These are phyloP conservation scores for Amanita jacksonii DNA, from an alignment of 768 basidiomycete species.

Conservation along the genomic window DNA sequence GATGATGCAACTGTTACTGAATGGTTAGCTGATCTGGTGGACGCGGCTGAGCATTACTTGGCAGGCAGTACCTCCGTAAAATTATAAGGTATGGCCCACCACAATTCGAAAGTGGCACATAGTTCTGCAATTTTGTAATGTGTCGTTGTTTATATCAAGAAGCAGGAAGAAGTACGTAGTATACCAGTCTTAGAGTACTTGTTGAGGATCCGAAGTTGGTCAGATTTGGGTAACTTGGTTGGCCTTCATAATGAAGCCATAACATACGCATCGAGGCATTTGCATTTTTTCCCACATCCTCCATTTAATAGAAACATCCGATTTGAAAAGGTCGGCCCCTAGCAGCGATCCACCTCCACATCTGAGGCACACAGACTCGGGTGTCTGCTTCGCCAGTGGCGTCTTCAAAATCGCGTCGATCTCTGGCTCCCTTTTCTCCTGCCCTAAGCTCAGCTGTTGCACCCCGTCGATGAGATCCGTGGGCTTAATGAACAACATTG, in stretches of 20 bases:
- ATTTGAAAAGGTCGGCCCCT: slow-evolving; percentile 18
- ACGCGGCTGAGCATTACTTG: slow-evolving; percentile 24
- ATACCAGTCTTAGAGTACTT: no score
- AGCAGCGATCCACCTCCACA: slow-evolving; percentile 54
- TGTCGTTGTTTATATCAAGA: no score
- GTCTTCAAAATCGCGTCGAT: slow-evolving; percentile 64
- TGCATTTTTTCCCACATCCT: slow-evolving; percentile 57
- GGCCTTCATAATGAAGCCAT: slow-evolving; percentile 39
- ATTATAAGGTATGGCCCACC: no score
- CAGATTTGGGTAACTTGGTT: background rate
- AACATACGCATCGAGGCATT: slow-evolving; percentile 57
- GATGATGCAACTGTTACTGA: slow-evolving; percentile 29
- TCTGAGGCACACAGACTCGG: slow-evolving; percentile 42
- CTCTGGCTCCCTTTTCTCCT: slow-evolving; percentile 25
- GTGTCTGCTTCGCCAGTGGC: slow-evolving; percentile 28
- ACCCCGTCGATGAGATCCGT: slow-evolving; percentile 61
- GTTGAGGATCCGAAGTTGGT: no score
- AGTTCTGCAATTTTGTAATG: no score
- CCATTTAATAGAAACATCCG: slow-evolving; percentile 34
- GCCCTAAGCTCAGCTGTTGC: slow-evolving; percentile 29
- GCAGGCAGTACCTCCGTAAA: no score
- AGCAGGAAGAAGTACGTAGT: no score
- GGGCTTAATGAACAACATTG: slow-evolving; percentile 64
- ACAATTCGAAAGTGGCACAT: no score
- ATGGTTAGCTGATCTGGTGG: slow-evolving; percentile 37